These are phyloP conservation scores for Triadica sebifera DNA, from an alignment of 345 rosid species.

Conservation along the genomic window DNA sequence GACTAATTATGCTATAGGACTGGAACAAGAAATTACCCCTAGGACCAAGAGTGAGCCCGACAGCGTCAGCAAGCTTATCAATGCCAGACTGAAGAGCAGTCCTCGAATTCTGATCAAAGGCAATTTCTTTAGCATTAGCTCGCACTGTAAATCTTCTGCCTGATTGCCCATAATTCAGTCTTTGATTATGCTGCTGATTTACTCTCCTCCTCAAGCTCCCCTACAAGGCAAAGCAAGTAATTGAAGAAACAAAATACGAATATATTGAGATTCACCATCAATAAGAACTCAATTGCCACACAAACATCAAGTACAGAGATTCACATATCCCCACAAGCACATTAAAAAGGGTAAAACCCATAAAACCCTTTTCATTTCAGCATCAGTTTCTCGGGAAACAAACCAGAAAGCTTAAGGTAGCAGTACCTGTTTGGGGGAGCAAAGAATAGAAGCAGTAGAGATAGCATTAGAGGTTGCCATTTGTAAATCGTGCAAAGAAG, in stretches of 20 bases:
- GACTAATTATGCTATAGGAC: not conserved
- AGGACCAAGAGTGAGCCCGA: constrained; percentile 95
- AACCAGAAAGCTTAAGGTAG: not conserved
- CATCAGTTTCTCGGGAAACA: not conserved
- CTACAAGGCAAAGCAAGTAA: constrained; percentile 3
- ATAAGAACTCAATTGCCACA: no score
- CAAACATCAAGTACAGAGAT: no score
- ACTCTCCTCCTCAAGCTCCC: constrained; percentile 41
- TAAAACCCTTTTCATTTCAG: not conserved
- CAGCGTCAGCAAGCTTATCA: constrained; percentile 93
- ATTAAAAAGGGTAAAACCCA: not conserved
- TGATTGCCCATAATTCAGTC: constrained; percentile 48
- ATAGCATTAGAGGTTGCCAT: constrained; percentile 87
- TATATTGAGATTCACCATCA: no score
- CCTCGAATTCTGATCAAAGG: constrained; percentile 82
- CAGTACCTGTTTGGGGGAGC: constrained; percentile 67
- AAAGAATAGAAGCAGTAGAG: constrained; percentile 60
- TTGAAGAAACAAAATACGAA: not conserved
- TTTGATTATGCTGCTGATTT: constrained; percentile 47
- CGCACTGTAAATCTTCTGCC: constrained; percentile 59
- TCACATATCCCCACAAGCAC: no score
- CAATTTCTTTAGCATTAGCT: constrained; percentile 82
- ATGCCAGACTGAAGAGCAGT: constrained; percentile 84
- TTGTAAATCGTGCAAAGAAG: not conserved
- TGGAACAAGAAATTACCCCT: constrained; percentile 53